Evolutionary conservation across 306 rosid genomes (phyloP).

Genomic region (Fragaria ananassa): DNA sequence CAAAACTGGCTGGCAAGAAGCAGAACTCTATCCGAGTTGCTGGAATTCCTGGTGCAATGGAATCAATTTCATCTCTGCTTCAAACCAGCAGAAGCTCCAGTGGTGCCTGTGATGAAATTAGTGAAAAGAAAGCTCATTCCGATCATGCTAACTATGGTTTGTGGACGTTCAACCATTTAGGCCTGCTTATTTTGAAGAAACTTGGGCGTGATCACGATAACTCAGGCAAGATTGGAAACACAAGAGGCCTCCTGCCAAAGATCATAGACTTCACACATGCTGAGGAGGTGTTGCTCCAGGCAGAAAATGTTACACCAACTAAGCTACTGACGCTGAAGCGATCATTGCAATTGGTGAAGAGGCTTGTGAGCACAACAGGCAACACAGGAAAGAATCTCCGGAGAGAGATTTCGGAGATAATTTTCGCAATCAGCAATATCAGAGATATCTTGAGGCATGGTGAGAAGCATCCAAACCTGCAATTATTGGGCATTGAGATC

Average conservation of each 20-base stretch:
- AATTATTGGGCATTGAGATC: conserved; percentile 78
- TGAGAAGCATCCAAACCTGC: conserved; percentile 59
- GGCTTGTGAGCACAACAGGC: conserved; percentile 78
- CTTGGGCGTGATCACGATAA: conserved; percentile 85
- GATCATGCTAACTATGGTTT: conserved; percentile 56
- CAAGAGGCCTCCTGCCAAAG: conserved; percentile 84
- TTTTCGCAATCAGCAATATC: conserved; percentile 78
- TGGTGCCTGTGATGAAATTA: conserved; percentile 69
- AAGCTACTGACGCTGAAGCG: conserved; percentile 66
- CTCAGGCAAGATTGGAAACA: conserved; percentile 90
- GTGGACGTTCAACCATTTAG: conserved; percentile 81
- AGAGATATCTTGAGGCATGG: conserved; percentile 75
- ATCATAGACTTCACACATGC: conserved; percentile 75
- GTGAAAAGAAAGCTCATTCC: conserved; percentile 53
- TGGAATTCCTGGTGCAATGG: conserved; percentile 92
- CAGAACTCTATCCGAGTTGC: conserved; percentile 82
- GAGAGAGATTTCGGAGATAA: conserved; percentile 77
- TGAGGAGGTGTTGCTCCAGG: conserved; percentile 60
- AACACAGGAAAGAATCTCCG: conserved; percentile 65
- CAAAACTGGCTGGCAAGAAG: conserved; percentile 74
- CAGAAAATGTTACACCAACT: conserved; percentile 39
- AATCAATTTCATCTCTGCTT: conserved; percentile 82
- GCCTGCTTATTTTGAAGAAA: conserved; percentile 75
- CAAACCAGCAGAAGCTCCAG: conserved; percentile 50
- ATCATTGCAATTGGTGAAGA: conserved; percentile 83